phyloP scores from a whole-genome alignment of 2,329 filamentous ascomycete genomes.

The Fusarium sp. region DNA sequence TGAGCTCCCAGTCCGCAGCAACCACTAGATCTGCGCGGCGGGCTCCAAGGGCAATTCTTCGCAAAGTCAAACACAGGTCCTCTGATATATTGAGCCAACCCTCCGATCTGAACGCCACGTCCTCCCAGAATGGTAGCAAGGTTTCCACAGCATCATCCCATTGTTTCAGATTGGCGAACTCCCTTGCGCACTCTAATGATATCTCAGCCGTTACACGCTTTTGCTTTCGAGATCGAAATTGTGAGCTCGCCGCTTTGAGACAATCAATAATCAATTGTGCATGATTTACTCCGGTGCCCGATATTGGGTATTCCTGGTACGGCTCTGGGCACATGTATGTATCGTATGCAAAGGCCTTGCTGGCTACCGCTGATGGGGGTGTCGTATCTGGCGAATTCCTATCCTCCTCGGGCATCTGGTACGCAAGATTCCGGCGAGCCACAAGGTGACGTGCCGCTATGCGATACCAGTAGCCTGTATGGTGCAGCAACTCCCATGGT shows the following conservation, averaged over 20 bases:
- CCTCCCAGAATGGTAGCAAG: conserved; percentile 66
- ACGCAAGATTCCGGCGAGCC: conserved; percentile 62
- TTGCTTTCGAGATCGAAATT: conserved; percentile 65
- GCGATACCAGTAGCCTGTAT: conserved; percentile 74
- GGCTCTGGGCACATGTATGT: conserved; percentile 73
- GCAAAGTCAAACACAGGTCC: conserved; percentile 68
- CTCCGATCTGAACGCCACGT: conserved; percentile 64
- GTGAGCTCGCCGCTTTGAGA: conserved; percentile 59
- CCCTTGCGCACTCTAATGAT: conserved; percentile 64
- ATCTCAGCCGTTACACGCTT: conserved; percentile 63
- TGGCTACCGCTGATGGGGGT: conserved; percentile 56
- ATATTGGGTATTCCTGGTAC: conserved; percentile 65
- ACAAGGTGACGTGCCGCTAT: conserved; percentile 66
- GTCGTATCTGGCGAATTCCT: conserved; percentile 60
- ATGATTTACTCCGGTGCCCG: conserved; percentile 63
- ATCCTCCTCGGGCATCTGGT: conserved; percentile 66
- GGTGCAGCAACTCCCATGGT: conserved; percentile 72
- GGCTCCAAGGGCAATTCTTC: conserved; percentile 62
- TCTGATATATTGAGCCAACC: conserved; percentile 69
- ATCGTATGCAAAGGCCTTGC: conserved; percentile 67
- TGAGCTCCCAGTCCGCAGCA: conserved; percentile 71
- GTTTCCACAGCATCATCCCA: conserved; percentile 65
- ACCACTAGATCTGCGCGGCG: conserved; percentile 66
- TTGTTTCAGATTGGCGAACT: conserved; percentile 58
- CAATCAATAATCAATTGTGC: conserved; percentile 63